phyloP scores from a whole-genome alignment of 176 grass and related monocot species.

The Avena sativa region DNA sequence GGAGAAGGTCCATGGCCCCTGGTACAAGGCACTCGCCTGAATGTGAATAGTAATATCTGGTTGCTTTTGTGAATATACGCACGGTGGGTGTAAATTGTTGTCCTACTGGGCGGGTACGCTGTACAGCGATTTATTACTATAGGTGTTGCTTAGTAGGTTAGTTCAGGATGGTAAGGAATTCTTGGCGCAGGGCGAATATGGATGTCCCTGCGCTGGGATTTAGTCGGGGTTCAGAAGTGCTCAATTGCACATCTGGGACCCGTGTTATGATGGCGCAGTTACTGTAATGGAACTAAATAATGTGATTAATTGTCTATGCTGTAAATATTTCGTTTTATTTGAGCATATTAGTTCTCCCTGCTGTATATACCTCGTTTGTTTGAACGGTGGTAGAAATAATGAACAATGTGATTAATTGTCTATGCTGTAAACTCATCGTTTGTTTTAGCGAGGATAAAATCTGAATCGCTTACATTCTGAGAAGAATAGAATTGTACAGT shows the following conservation, averaged over 20 bases:
- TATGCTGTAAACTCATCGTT: no score
- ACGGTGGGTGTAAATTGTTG: conserved; percentile 39
- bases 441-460: no score
- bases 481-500: no score
- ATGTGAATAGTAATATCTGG: conserved; percentile 36
- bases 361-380: not conserved
- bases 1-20: conserved; percentile 70
- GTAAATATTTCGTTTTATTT: not conserved
- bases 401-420: not conserved
- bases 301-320: conserved; percentile 35
- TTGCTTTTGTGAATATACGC: conserved; percentile 48
- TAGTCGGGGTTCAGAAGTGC: conserved; percentile 29
- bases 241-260: conserved; percentile 23
- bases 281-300: conserved; percentile 38
- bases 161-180: conserved; percentile 33
- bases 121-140: not conserved
- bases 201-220: conserved; percentile 44
- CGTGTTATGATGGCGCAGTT: not conserved
- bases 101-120: not conserved
- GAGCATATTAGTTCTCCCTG: not conserved
- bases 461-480: no score
- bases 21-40: conserved; percentile 68
- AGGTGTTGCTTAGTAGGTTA: not conserved
- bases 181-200: conserved; percentile 46
- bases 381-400: not conserved